Evolutionary conservation across 2,329 filamentous ascomycete genomes (phyloP).

Genomic region (Metarhizium humberi): DNA sequence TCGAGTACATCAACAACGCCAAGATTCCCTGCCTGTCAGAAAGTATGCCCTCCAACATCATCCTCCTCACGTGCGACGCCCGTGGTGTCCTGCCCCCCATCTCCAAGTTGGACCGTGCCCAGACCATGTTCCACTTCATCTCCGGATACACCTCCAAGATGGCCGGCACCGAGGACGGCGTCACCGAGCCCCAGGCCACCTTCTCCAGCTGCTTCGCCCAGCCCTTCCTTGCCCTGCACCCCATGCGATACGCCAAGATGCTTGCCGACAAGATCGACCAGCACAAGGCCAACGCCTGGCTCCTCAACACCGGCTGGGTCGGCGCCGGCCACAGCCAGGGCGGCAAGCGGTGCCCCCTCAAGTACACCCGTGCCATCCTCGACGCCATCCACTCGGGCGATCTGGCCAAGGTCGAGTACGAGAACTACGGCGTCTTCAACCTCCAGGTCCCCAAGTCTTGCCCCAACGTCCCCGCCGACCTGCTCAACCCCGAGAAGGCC

Average conservation of each 20-base stretch:
- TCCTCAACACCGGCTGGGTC: slow-evolving; percentile 97
- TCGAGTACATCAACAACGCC: slow-evolving; percentile 97
- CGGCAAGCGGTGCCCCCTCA: slow-evolving; percentile 93
- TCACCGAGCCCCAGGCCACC: slow-evolving; percentile 94
- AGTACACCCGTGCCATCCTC: slow-evolving; percentile 97
- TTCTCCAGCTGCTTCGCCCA: slow-evolving; percentile 99
- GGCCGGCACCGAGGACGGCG: slow-evolving; percentile 95
- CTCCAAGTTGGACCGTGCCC: slow-evolving; percentile 86
- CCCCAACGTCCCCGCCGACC: slow-evolving; percentile 78
- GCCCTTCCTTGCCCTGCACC: slow-evolving; percentile 96
- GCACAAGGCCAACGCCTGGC: slow-evolving; percentile 94
- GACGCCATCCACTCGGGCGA: slow-evolving; percentile 97
- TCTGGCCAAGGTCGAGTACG: slow-evolving; percentile 86
- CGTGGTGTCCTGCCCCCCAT: slow-evolving; percentile 96
- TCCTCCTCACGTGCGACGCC: slow-evolving; percentile 95
- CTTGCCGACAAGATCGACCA: slow-evolving; percentile 94
- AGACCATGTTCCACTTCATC: slow-evolving; percentile 99
- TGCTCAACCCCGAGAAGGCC: slow-evolving; percentile 88
- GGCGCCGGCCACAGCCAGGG: slow-evolving; percentile 84
- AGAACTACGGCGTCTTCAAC: slow-evolving; percentile 95
- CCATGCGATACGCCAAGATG: slow-evolving; percentile 99
- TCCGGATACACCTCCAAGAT: slow-evolving; percentile 99
- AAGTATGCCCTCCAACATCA: slow-evolving; percentile 91
- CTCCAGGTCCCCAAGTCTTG: slow-evolving; percentile 89
- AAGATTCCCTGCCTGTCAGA: slow-evolving; percentile 91